These are phyloP conservation scores for Paecilomyces fulvus DNA, from an alignment of 2,329 filamentous ascomycete genomes.

Conservation along the genomic window DNA sequence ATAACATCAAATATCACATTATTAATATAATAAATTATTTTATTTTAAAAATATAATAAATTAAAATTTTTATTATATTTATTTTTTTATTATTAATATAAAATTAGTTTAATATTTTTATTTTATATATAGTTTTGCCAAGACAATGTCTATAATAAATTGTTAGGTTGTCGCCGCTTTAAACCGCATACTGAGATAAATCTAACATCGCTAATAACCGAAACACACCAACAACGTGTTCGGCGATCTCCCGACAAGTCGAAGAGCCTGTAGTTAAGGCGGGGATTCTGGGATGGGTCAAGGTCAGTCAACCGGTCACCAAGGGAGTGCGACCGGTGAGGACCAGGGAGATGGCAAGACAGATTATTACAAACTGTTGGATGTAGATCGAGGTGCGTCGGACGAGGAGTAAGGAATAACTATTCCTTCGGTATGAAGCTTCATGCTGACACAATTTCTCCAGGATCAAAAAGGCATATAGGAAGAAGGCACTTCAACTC, in stretches of 20 bases:
- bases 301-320: conserved; percentile 30
- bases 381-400: conserved; percentile 61
- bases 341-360: conserved; percentile 17
- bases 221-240: neutral
- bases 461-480: conserved; percentile 89
- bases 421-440: neutral
- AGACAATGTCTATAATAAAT: too few species aligned
- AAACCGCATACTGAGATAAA: too few species aligned
- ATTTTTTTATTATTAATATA: too few species aligned
- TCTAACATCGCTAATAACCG: too few species aligned
- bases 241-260: neutral
- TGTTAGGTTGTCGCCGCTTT: too few species aligned
- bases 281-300: conserved; percentile 30
- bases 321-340: conserved; percentile 12
- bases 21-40: too few species aligned
- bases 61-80: too few species aligned
- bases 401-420: conserved; percentile 62
- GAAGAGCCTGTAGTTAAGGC: neutral
- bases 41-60: too few species aligned
- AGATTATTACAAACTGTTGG: conserved; percentile 67
- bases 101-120: too few species aligned
- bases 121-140: too few species aligned
- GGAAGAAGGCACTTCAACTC: conserved; percentile 79
- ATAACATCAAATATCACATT: too few species aligned
- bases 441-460: conserved; percentile 2